Evolutionary conservation across 1,139 yeast species (phyloP).

Genomic region (Saccharomyces hybrid): DNA sequence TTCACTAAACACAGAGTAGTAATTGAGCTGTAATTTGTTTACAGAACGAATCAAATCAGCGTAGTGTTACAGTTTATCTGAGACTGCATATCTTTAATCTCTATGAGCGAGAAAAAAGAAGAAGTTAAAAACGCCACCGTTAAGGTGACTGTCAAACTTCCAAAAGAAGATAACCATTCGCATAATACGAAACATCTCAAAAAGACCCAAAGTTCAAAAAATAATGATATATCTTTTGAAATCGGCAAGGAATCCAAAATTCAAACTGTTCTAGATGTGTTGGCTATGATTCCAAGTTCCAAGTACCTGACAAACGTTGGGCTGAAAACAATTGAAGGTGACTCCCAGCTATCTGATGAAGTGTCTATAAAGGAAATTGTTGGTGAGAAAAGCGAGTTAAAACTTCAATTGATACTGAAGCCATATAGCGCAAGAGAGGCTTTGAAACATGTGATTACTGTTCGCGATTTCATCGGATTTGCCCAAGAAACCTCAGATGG

Average conservation of each 20-base stretch:
- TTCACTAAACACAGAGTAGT: neutral
- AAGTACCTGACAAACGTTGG: constrained; percentile 26
- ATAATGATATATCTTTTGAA: constrained; percentile 19
- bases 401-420: constrained; percentile 19
- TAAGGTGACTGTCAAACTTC: constrained; percentile 15
- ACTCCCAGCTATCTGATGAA: constrained; percentile 14
- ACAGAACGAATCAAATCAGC: neutral
- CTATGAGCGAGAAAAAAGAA: neutral
- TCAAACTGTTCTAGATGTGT: constrained; percentile 22
- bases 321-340: constrained; percentile 16
- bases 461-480: constrained; percentile 32
- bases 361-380: constrained; percentile 18
- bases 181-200: neutral
- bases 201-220: constrained; percentile 4
- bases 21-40: neutral
- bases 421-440: constrained; percentile 29
- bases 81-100: neutral
- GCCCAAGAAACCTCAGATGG: constrained; percentile 28
- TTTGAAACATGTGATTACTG: constrained; percentile 27
- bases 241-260: constrained; percentile 24
- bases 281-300: constrained; percentile 23
- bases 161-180: constrained; percentile 7
- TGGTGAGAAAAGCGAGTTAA: constrained; percentile 14
- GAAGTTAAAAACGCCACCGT: constrained; percentile 7
- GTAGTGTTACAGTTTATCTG: neutral